Evolutionary conservation across 495 filamentous ascomycete species (phyloP), one percentile per base, ranked within the genome.

Genomic region (Physcia stellaris): DNA sequence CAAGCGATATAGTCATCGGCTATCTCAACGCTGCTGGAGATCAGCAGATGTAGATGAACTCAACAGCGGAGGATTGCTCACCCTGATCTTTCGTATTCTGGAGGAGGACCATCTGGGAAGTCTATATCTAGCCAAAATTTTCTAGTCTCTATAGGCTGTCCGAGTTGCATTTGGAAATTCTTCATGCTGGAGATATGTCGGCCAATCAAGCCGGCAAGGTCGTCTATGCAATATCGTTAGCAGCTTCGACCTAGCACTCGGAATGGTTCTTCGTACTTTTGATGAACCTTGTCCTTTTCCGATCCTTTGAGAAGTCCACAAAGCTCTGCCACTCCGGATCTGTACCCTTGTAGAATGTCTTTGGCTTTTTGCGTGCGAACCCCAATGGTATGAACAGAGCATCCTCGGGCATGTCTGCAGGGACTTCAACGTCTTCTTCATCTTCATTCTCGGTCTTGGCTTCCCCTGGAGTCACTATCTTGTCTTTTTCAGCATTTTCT

Each of bases 301-400:
- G 49, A 49, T 86, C 64, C 19, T 62, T 59, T 17, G 69, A 66
- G 16, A 83, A 58, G 26, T 66, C 68, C 15, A 72, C 47, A 43
- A 82, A 86, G 31, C 66, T 60, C 47, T 70, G 61, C 79, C 78
- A 86, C 53, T 86, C 83, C 3, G 81, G 79, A 51, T 82, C 76
- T 2, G 59, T 66, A 18, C 64, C 60, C 17, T 64, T 60, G 54
- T 85, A 87, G 11, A 56, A 71, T 30, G 53, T 58, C 21, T 54
- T 57, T 51, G 59, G 62, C 51, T 46, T 62, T 60, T 59, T 61
- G 35, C 47, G 72, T 50, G 61, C 55, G 52, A 63, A 67, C n/a
- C 65, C 61, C 20, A 86, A 54, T 1, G 80, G 78, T 29, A 87
- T 70, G 47, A 87, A 86, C 2, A 75, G 41, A 10, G 49, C 45